phyloP scores from a whole-genome alignment of 2,329 filamentous ascomycete species.

The Cylindrodendrum hubeiense region DNA sequence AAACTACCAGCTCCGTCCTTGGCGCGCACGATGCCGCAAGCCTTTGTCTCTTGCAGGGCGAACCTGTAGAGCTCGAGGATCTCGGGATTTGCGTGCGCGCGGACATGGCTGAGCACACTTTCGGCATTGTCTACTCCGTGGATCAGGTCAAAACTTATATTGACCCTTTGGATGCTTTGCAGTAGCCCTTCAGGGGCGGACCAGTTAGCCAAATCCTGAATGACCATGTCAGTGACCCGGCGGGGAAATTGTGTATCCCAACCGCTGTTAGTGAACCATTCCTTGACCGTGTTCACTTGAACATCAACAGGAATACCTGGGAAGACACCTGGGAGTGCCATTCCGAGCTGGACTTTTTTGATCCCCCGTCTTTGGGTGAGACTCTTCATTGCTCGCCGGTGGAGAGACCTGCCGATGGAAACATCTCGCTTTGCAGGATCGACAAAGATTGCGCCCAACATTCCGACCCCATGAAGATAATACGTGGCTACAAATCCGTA shows the following conservation, averaged over 20 bases:
- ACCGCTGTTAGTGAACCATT: constrained; percentile 91
- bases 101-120: constrained; percentile 80
- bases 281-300: constrained; percentile 60
- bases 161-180: constrained; percentile 78
- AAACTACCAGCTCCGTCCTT: constrained; percentile 77
- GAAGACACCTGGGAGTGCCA: constrained; percentile 85
- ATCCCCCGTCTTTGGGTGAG: constrained; percentile 78
- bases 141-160: constrained; percentile 85
- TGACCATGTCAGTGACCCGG: constrained; percentile 75
- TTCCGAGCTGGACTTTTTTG: constrained; percentile 85
- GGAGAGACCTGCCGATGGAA: constrained; percentile 90
- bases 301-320: constrained; percentile 79
- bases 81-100: constrained; percentile 79
- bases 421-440: constrained; percentile 88
- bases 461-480: constrained; percentile 77
- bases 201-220: constrained; percentile 81
- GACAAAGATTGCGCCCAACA: constrained; percentile 89
- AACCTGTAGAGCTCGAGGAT: constrained; percentile 83
- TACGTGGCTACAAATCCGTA: constrained; percentile 96
- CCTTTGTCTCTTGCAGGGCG: constrained; percentile 77
- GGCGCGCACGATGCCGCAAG: constrained; percentile 86
- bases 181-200: constrained; percentile 81
- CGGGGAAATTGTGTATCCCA: constrained; percentile 80
- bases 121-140: constrained; percentile 83
- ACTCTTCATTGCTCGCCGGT: constrained; percentile 84